These are phyloP conservation scores for Kodamaea anthophila DNA, from an alignment of 1,139 yeast species.

Conservation along the genomic window DNA sequence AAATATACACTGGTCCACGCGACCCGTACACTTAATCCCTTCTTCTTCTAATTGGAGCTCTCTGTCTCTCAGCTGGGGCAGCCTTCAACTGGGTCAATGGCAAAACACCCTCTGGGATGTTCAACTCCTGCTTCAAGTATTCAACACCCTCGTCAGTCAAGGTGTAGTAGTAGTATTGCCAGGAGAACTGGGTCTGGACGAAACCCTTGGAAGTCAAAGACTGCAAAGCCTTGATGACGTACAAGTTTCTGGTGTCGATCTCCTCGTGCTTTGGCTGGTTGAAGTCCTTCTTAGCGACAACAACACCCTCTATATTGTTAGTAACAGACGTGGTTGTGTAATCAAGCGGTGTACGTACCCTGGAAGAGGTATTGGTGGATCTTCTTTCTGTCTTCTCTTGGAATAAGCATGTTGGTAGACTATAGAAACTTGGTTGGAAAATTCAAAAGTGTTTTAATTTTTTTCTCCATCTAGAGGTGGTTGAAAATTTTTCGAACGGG, in stretches of 20 bases:
- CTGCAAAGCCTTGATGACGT: slow-evolving; percentile 98
- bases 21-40: slow-evolving; percentile 42
- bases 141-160: slow-evolving; percentile 99
- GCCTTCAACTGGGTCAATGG: slow-evolving; percentile 98
- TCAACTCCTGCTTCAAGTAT: slow-evolving; percentile 96
- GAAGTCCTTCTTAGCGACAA: slow-evolving; percentile 98
- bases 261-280: slow-evolving; percentile 97
- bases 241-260: slow-evolving; percentile 95
- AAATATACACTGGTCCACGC: slow-evolving; percentile 12
- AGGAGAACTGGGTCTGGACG: slow-evolving; percentile 99
- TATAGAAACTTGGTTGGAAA: slow-evolving; percentile 13
- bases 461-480: slow-evolving; percentile 1
- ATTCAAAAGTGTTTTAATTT: slow-evolving; percentile 5
- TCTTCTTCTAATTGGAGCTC: slow-evolving; percentile 45
- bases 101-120: slow-evolving; percentile 97
- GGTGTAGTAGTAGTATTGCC: slow-evolving; percentile 99
- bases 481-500: slow-evolving; percentile 4
- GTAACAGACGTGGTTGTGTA: slow-evolving; percentile 12
- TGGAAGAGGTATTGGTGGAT: slow-evolving; percentile 98
- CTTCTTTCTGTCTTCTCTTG: slow-evolving; percentile 99
- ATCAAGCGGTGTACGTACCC: slow-evolving; percentile 52
- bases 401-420: slow-evolving; percentile 80
- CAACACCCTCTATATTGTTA: slow-evolving; percentile 81
- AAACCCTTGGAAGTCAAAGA: slow-evolving; percentile 97
- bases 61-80: slow-evolving; percentile 79